Base-by-base conservation (phyloP, 495 filamentous ascomycete genomes). In the Aspergillus carlsbadensis region DNA sequence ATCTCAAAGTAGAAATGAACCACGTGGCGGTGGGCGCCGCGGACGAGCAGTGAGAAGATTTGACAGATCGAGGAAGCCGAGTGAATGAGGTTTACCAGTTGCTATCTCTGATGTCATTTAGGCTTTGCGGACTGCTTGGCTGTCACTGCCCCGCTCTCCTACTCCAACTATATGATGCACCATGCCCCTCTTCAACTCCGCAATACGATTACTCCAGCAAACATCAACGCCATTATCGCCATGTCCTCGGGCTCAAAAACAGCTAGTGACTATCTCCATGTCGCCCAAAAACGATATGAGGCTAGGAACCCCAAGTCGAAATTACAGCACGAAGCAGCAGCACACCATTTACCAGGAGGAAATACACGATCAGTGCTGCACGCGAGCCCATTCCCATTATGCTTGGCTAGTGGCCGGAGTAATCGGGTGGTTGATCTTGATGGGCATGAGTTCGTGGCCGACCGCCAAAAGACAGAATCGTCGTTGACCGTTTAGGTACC, bases 321-420 rank as follows among this genome's bases (percentile, higher is more conserved):
- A 21, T 8, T 1, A 2, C 20, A 42, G 13, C 58, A 61, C 10
- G 7, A 43, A 4, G 11, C 35, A 8, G 47, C 58, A 11, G 14
- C 17, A n/a, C 3, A 18, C 2, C 26, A 53, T 10, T 7, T 85
- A 4, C 84, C 84, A 0, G 84, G 84, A 14, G 84, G 84, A 37
- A 87, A 86, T 60, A 87, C 84, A 11, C 70, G 84, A 15, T 80
- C 78, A 2, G 68, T 84, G 2, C 70, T 87, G 0, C 75, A 85
- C 65, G 74, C 72, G n/a, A 64, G 62, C 3, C 84, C 84, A 0
- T 87, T 84, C 54, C 83, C 83, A 0, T 53, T 86, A 14, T 68
- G 66, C 59, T 71, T 79, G 66, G 65, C 60, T 48, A 72, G 51
- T 21, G 78, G 74, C 24, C 57, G 69, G 54, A 75, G 54, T 2